Evolutionary conservation across 768 basidiomycete species (phyloP), one percentile per base, ranked within the genome.

Genomic region (Leccinum obscurum): DNA sequence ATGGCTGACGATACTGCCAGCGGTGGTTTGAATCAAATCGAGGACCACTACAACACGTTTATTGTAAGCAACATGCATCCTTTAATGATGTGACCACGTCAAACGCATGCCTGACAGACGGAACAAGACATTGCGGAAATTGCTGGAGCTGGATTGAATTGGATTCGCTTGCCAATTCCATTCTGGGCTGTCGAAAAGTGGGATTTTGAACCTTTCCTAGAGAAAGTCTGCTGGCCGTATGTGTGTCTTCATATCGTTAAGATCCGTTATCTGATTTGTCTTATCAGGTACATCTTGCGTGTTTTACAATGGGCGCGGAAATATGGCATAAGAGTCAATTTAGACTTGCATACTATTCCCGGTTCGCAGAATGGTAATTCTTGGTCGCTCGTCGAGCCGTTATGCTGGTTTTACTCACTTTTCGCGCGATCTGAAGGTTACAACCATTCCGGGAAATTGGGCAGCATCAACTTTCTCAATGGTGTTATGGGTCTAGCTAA

Each of bases 51-150:
- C 70, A 77, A 82, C 60, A 92, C 89, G 4, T 95, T 93, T 75
- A 86, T 95, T 65, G 88, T 91, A 69, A 70, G 88, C 78, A 34
- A 22, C 20, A n/a, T 35, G 24, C 10, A 9, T 54, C 32, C 39
- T 54, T 55, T 57, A 14, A 35, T 52, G 39, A 44, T 50, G 7
- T 41, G 24, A 54, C 58, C 34, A 57, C 9, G 24, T 48, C 28
- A 8, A 30, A 49, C 26, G 60, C 35, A 39, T 58, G 50, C 37
- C 54, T 49, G 41, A 28, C 72, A 94, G 91, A 95, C 90, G 57
- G 92, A 95, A 71, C 77, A 90, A 76, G 94, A 96, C 76, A 86
- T 95, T 62, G 93, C 93, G 39, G 78, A 87, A 70, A 95, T 97
- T 61, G 92, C 94, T 50, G 89, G 85, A 44, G 93, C 92, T 30